A percentile compares a stretch with the other conserved stretches of the same genome.
Evolutionary conservation across 2,329 filamentous ascomycete genomes (phyloP).

Genomic region (Calonectria pseudoreteaudii): DNA sequence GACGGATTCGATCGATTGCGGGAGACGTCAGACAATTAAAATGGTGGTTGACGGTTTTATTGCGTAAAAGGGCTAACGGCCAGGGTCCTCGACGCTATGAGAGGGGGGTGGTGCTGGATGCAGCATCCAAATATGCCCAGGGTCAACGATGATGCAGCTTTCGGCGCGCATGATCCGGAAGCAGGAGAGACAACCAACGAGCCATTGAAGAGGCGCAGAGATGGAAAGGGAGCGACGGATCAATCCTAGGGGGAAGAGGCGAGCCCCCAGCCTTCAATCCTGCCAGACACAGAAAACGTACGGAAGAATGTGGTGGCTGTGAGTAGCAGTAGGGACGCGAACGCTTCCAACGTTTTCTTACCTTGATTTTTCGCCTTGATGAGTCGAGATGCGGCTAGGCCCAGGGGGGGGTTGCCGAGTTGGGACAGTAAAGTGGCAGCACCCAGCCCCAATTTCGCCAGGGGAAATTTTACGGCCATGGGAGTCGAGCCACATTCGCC

Average conservation of each 20-base stretch:
- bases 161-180: conserved; percentile 1
- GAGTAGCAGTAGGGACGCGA: background rate
- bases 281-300: background rate
- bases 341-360: background rate
- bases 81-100: background rate
- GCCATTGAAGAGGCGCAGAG: background rate
- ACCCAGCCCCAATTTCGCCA: conserved; percentile 38
- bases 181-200: background rate
- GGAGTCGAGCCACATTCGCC: conserved; percentile 41
- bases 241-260: background rate
- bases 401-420: conserved; percentile 14
- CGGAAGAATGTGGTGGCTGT: background rate
- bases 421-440: conserved; percentile 27
- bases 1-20: conserved; percentile 2
- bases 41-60: conserved; percentile 8
- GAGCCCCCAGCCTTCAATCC: background rate
- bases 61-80: background rate
- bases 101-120: background rate
- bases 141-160: background rate
- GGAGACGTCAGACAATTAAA: conserved; percentile 5
- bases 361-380: background rate
- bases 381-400: conserved; percentile 1
- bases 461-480: conserved; percentile 35
- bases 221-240: background rate
- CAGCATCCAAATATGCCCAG: background rate